Evolutionary conservation across 192 early-diverging fungal species (phyloP), one percentile per base, ranked within the genome.

Genomic region (Podila epigama): DNA sequence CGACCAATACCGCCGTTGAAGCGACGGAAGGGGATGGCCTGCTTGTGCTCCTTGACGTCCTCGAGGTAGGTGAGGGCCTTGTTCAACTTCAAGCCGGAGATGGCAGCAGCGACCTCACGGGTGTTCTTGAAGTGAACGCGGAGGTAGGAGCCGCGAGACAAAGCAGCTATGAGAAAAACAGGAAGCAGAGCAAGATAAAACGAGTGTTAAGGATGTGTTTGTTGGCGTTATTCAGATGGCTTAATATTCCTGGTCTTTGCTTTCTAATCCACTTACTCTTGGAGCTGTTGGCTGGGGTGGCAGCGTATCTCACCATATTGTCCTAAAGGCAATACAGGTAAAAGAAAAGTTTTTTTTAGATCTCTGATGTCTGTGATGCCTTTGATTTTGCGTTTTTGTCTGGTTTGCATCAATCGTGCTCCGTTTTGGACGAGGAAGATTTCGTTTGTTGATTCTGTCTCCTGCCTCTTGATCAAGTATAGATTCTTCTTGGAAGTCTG

Each of bases 81-180:
- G 63, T 84, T 81, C 68, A 97, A 89, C 88, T 93, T 94, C 87
- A 92, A 83, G 80, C 97, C 97, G 70, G 90, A 88, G 85, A 99
- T 92, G 81, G 95, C 93, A 79, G 86, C 89, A 80, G 96, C 96
- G 63, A 94, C 88, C 87, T 99, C 97, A 73, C 93, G 95, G 51
- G 97, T 97, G 92, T 99, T 99, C 91, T 99, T 97, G 91, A 96
- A 97, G 84, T 88, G 88, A 83, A 92, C 93, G 83, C 94, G 93
- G 75, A 98, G 91, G 92, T 97, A 95, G 54, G 90, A 90, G 72
- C 94, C 95, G 63, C 92, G 91, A 80, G 95, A 88, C 89, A 93
- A 91, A 79, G 93, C 93, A 84, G 90, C 91, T 89, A 83, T 42
- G 48, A 62, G 28, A 62, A 20, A 51, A 16, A 2, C 18, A 29